Percentiles rank a stretch among this genome's conserved stretches.
Conservation (phyloP, 2,329 filamentous ascomycete genomes). For the Trichophaea hybrida region DNA sequence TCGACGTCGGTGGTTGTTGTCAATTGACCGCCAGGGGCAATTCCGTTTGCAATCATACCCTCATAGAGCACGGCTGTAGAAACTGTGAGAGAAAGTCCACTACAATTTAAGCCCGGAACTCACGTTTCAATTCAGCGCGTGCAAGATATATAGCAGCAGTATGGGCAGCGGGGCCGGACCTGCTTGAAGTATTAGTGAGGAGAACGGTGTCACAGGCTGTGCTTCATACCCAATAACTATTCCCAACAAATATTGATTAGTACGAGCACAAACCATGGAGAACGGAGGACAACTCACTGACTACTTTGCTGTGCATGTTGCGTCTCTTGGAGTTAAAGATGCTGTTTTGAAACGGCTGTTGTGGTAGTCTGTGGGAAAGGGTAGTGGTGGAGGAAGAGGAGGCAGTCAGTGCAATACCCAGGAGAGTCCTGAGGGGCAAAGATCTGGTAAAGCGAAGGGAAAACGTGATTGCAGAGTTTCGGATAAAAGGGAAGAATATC, state of each 20-base stretch:
- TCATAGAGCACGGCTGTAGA: slow-evolving; percentile 74
- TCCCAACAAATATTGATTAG: background rate
- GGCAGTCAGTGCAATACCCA: slow-evolving; percentile 19
- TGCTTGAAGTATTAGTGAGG: slow-evolving; percentile 34
- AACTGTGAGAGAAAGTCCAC: slow-evolving; percentile 24
- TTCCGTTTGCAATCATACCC: slow-evolving; percentile 93
- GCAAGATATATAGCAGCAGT: slow-evolving; percentile 94
- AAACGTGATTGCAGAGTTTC: slow-evolving; percentile 20
- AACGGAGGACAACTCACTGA: slow-evolving; percentile 48
- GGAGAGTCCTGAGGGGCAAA: slow-evolving; percentile 18
- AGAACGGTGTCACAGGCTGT: slow-evolving; percentile 17
- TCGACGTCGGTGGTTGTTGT: slow-evolving; percentile 97
- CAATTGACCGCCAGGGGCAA: slow-evolving; percentile 87
- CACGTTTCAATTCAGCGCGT: slow-evolving; percentile 79
- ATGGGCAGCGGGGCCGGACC: slow-evolving; percentile 93
- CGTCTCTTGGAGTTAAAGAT: slow-evolving; percentile 7
- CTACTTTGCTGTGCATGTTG: slow-evolving; percentile 84
- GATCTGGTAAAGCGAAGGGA: slow-evolving; percentile 22
- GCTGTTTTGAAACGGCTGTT: slow-evolving; percentile 7
- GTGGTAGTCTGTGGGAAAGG: background rate
- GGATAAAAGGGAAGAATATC: background rate
- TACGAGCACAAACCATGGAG: slow-evolving; percentile 28
- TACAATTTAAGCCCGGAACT: slow-evolving; percentile 27
- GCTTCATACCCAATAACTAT: slow-evolving; percentile 19
- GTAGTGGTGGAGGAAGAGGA: background rate